Evolutionary conservation across 306 rosid genomes (phyloP).

Genomic region (Glycyrrhiza uralensis): DNA sequence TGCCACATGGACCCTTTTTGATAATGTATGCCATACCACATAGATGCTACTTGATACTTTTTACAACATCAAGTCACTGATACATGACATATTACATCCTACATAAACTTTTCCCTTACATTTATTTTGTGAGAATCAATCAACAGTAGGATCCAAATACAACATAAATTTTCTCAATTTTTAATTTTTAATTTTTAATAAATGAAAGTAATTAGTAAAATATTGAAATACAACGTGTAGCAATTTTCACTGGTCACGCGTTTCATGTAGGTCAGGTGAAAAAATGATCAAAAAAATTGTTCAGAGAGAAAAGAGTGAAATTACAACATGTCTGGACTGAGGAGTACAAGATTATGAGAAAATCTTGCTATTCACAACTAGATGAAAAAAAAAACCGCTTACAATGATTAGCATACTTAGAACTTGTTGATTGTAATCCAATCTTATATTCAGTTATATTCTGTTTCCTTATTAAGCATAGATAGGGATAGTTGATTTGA

Average conservation of each 20-base stretch:
- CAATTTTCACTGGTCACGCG: background rate
- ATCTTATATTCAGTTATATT: too few relatives aligned
- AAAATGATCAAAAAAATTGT: background rate
- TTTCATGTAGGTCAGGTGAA: background rate
- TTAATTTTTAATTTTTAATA: background rate
- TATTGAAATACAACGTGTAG: slow-evolving; percentile 5
- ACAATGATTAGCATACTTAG: slow-evolving; percentile 25
- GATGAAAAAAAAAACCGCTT: slow-evolving; percentile 22
- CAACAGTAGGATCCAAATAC: slow-evolving; percentile 5
- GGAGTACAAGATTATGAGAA: slow-evolving; percentile 18
- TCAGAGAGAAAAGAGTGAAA: background rate
- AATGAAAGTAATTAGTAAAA: slow-evolving; percentile 2
- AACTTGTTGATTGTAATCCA: too few relatives aligned
- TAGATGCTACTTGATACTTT: background rate
- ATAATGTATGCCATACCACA: background rate
- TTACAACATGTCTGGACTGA: background rate
- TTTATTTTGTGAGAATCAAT: background rate
- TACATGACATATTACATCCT: background rate
- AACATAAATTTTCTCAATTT: too few relatives aligned
- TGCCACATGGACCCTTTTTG: background rate
- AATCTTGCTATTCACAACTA: slow-evolving; percentile 4
- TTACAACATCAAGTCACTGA: background rate
- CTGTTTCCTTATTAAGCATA: too few relatives aligned
- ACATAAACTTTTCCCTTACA: background rate
- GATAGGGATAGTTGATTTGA: too few relatives aligned